Evolutionary conservation across 208 protist species (phyloP).

Genomic region (Ichthyophonus hoferi): DNA sequence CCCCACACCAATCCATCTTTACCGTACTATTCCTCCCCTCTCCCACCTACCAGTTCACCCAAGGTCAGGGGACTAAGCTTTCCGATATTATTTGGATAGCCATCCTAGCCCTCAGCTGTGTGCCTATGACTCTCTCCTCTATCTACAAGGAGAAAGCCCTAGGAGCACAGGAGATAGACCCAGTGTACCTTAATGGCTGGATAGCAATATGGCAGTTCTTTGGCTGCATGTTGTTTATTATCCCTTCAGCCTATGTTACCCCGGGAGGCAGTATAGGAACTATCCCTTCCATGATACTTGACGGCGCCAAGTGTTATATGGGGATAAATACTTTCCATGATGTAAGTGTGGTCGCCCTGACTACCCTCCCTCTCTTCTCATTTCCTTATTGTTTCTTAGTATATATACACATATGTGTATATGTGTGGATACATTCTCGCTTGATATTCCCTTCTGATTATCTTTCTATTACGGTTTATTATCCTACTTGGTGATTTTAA

Average conservation of each 20-base stretch:
- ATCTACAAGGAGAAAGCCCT: constrained; percentile 27
- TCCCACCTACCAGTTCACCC: background rate
- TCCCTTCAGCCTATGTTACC: background rate
- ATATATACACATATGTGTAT: too few species aligned
- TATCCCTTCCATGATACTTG: background rate
- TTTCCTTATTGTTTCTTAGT: too few species aligned
- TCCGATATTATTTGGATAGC: background rate
- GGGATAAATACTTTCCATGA: background rate
- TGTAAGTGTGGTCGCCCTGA: too few species aligned
- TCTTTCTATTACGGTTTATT: too few species aligned
- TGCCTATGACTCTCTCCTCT: constrained; percentile 19
- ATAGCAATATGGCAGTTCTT: constrained; percentile 20
- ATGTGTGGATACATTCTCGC: too few species aligned
- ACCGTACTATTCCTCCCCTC: background rate
- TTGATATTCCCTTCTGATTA: too few species aligned
- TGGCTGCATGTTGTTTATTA: background rate
- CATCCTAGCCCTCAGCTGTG: background rate
- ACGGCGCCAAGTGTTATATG: background rate
- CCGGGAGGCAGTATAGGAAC: background rate
- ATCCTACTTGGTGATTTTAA: too few species aligned
- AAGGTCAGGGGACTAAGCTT: background rate
- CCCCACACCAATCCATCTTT: background rate
- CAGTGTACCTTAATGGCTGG: constrained; percentile 24
- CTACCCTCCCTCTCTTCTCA: too few species aligned
- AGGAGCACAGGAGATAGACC: constrained; percentile 8